A percentile compares a stretch with the other conserved stretches of the same genome.
These are phyloP conservation scores for Aspergillus fumigatus DNA, from an alignment of 2,329 filamentous ascomycete genomes.

Conservation along the genomic window DNA sequence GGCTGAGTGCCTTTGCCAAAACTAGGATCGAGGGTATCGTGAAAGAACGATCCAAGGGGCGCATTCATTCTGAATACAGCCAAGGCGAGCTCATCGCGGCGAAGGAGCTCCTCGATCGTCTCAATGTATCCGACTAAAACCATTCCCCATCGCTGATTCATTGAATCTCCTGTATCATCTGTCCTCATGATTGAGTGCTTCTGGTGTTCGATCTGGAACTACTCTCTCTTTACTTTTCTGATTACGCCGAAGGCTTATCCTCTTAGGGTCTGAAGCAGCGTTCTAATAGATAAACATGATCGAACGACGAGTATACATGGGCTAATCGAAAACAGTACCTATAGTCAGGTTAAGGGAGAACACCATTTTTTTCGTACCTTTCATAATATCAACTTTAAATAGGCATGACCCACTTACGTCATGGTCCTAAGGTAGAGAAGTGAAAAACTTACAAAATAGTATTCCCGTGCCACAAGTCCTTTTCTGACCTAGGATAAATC, in stretches of 20 bases:
- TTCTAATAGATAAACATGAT: too few relatives aligned
- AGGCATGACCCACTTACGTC: background rate
- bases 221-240: background rate
- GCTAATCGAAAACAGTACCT: too few relatives aligned
- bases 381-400: background rate
- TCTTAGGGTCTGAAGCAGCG: too few relatives aligned
- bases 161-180: background rate
- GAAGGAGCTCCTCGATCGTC: conserved; percentile 36
- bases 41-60: conserved; percentile 26
- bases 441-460: background rate
- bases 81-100: conserved; percentile 40
- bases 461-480: background rate
- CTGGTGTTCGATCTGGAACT: background rate
- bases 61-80: conserved; percentile 27
- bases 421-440: background rate
- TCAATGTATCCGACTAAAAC: conserved; percentile 8
- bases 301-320: too few relatives aligned
- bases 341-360: too few relatives aligned
- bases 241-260: too few relatives aligned
- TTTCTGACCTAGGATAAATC: background rate
- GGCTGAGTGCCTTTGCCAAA: conserved; percentile 34
- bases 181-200: background rate
- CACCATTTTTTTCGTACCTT: too few relatives aligned
- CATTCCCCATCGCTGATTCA: background rate
- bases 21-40: conserved; percentile 35